phyloP scores from a whole-genome alignment of 768 basidiomycete genomes.

The Pisolithus tinctorius region DNA sequence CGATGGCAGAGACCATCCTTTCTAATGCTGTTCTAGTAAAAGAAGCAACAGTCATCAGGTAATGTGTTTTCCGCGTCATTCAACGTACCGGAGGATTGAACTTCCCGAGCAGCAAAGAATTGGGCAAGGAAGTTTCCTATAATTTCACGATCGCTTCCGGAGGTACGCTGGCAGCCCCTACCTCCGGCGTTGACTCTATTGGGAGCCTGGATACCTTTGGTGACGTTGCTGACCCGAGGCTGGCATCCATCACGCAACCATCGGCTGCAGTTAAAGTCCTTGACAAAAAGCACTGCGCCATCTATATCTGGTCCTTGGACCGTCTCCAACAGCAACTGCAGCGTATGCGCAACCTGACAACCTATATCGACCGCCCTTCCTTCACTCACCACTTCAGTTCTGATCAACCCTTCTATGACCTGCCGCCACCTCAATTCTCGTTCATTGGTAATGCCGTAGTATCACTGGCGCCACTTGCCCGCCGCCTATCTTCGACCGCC shows the following conservation, averaged over 20 bases:
- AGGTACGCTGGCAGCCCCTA: constrained; percentile 68
- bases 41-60: constrained; percentile 94
- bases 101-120: constrained; percentile 58
- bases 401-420: constrained; percentile 89
- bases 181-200: constrained; percentile 79
- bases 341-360: constrained; percentile 89
- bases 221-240: constrained; percentile 80
- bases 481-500: constrained; percentile 67
- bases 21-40: constrained; percentile 82
- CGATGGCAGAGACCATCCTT: constrained; percentile 87
- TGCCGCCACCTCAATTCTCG: constrained; percentile 81
- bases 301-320: constrained; percentile 89
- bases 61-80: constrained; percentile 9
- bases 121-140: constrained; percentile 81
- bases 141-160: constrained; percentile 91
- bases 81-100: constrained; percentile 1
- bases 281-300: constrained; percentile 78
- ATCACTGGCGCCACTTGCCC: constrained; percentile 74
- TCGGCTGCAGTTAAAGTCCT: constrained; percentile 87
- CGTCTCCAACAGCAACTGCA: constrained; percentile 83
- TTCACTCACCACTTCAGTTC: constrained; percentile 93
- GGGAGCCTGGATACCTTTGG: constrained; percentile 89
- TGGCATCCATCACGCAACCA: constrained; percentile 69
- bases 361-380: constrained; percentile 86
- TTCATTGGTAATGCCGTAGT: constrained; percentile 87